These are phyloP conservation scores for Pseudogymnoascus sp. DNA, from an alignment of 2,329 filamentous ascomycete species.

Conservation along the genomic window DNA sequence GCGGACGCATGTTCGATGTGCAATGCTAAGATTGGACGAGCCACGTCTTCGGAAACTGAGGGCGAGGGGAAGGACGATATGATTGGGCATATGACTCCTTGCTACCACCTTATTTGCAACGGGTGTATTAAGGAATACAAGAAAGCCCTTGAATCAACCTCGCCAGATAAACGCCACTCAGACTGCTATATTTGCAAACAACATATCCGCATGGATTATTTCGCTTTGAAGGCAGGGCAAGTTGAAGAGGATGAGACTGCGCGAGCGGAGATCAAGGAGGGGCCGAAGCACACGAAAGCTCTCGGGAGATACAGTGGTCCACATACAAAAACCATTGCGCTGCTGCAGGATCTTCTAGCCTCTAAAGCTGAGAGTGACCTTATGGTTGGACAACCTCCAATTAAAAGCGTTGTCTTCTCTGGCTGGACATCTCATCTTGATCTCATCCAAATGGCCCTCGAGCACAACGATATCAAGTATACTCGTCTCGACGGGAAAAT, in stretches of 20 bases:
- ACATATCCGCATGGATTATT: constrained; percentile 55
- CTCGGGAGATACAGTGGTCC: constrained; percentile 70
- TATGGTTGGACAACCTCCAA: constrained; percentile 60
- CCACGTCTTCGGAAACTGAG: constrained; percentile 51
- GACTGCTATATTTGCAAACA: constrained; percentile 63
- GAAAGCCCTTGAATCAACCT: constrained; percentile 39
- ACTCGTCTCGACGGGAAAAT: constrained; percentile 88
- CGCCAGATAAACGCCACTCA: constrained; percentile 33
- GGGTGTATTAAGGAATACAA: constrained; percentile 59
- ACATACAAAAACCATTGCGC: constrained; percentile 81
- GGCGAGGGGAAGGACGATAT: constrained; percentile 50
- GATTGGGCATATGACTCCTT: constrained; percentile 74
- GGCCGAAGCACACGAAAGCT: constrained; percentile 48
- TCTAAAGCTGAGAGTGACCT: constrained; percentile 55
- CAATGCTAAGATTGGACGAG: constrained; percentile 53
- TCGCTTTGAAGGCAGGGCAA: constrained; percentile 52
- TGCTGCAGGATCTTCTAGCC: constrained; percentile 65
- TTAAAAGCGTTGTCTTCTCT: constrained; percentile 92
- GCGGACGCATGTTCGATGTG: constrained; percentile 68
- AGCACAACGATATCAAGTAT: constrained; percentile 57
- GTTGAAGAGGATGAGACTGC: constrained; percentile 25
- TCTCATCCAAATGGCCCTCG: constrained; percentile 76
- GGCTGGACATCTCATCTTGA: constrained; percentile 95
- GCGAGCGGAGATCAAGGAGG: constrained; percentile 22
- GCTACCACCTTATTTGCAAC: constrained; percentile 77